Evolutionary conservation across 768 basidiomycete genomes (phyloP).

Genomic region (Suillus cothurnatus): DNA sequence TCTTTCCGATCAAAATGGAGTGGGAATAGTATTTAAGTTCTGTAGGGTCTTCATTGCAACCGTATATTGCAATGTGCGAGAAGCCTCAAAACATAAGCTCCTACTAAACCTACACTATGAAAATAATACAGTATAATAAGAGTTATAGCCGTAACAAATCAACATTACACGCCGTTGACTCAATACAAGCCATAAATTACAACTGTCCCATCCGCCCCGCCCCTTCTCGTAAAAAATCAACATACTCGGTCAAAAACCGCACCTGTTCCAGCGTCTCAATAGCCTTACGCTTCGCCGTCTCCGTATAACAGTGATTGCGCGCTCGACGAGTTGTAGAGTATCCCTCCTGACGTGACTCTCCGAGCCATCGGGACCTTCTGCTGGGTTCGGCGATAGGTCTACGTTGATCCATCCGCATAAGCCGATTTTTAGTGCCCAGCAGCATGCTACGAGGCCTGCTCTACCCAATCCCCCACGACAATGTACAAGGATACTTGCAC

Average conservation of each 20-base stretch:
- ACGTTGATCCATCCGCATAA: constrained; percentile 71
- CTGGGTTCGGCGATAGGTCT: constrained; percentile 13
- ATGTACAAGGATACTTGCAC: constrained; percentile 77
- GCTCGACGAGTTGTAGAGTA: constrained; percentile 69
- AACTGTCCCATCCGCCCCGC: not conserved
- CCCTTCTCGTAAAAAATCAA: constrained; percentile 52
- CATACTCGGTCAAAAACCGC: constrained; percentile 75
- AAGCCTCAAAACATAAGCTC: not conserved
- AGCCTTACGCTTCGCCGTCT: constrained; percentile 84
- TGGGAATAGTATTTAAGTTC: not conserved
- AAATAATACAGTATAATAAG: not conserved
- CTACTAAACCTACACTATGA: not conserved
- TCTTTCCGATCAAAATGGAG: not conserved
- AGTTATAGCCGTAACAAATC: not conserved
- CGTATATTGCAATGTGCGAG: not conserved
- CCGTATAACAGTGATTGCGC: constrained; percentile 72
- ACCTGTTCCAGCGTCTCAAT: constrained; percentile 96
- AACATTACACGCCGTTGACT: not conserved
- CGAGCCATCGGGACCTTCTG: not conserved
- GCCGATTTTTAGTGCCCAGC: constrained; percentile 91
- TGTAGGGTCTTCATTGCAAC: not conserved
- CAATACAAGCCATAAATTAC: not conserved
- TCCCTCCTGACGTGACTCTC: constrained; percentile 37
- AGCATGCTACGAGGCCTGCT: constrained; percentile 89
- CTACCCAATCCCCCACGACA: constrained; percentile 95